phyloP scores from a whole-genome alignment of 257 asterid species.

The Solanum sparsipilum region DNA sequence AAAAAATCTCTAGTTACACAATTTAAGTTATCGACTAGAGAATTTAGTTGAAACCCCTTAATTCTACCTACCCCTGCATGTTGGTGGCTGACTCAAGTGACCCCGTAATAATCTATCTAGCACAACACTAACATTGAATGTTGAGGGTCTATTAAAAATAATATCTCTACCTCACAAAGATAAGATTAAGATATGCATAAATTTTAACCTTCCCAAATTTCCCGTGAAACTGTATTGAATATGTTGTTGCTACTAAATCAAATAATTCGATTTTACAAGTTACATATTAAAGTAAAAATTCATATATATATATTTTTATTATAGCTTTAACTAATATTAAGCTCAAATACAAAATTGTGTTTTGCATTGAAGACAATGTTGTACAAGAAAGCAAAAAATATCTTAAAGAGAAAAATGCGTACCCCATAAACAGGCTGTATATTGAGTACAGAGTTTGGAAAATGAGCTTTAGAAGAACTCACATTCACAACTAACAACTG shows the following conservation, averaged over 20 bases:
- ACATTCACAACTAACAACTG: background rate
- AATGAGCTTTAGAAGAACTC: background rate
- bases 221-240: too few relatives aligned
- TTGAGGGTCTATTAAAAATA: too few relatives aligned
- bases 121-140: background rate
- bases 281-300: background rate
- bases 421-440: background rate
- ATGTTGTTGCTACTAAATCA: background rate
- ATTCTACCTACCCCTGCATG: background rate
- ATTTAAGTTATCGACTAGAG: background rate
- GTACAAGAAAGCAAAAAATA: background rate
- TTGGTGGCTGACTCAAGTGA: background rate
- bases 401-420: background rate
- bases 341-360: background rate
- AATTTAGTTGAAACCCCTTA: background rate
- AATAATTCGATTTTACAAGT: background rate
- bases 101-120: background rate
- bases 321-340: background rate
- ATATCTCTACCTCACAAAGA: too few relatives aligned
- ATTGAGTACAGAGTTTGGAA: background rate
- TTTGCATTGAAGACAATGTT: background rate
- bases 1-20: background rate
- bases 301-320: background rate
- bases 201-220: too few relatives aligned
- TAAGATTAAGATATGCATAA: background rate